These are phyloP conservation scores for Stentor coeruleus DNA, from an alignment of 73 alveolate species.

Conservation along the genomic window DNA sequence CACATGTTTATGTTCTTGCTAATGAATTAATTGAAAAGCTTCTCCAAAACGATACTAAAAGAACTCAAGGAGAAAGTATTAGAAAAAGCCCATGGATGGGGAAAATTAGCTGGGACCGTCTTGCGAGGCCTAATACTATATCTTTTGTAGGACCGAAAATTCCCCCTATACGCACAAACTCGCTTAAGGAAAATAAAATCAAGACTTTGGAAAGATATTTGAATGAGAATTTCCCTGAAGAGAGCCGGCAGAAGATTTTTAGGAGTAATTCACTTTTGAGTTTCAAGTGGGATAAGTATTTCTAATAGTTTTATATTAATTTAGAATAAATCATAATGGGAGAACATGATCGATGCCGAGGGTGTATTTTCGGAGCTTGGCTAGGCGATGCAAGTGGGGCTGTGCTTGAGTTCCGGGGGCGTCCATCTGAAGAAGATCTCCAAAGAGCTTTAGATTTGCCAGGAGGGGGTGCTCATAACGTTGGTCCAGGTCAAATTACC, in stretches of 20 bases:
- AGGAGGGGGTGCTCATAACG: constrained; percentile 42
- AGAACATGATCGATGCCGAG: constrained; percentile 30
- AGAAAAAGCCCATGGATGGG: background rate
- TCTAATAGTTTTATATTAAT: too few relatives aligned
- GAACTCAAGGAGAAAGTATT: background rate
- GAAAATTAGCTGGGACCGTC: background rate
- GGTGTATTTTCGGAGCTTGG: constrained; percentile 45
- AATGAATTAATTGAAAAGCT: background rate
- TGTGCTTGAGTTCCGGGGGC: constrained; percentile 24
- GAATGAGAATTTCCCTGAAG: background rate
- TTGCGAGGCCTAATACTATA: background rate
- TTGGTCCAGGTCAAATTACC: constrained; percentile 66
- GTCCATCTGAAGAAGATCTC: background rate
- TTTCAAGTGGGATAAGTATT: background rate
- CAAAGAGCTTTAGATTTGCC: constrained; percentile 14
- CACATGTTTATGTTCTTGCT: background rate
- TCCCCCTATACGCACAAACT: background rate
- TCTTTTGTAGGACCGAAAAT: background rate
- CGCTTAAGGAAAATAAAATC: background rate
- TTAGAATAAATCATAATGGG: too few relatives aligned
- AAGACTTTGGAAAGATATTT: background rate
- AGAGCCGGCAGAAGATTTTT: background rate
- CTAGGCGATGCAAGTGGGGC: constrained; percentile 63
- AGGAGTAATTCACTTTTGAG: background rate
- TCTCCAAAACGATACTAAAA: background rate